Evolutionary conservation across 116 monocot genomes (phyloP), one percentile per base, ranked within the genome.

Genomic region (Cymodocea nodosa): DNA sequence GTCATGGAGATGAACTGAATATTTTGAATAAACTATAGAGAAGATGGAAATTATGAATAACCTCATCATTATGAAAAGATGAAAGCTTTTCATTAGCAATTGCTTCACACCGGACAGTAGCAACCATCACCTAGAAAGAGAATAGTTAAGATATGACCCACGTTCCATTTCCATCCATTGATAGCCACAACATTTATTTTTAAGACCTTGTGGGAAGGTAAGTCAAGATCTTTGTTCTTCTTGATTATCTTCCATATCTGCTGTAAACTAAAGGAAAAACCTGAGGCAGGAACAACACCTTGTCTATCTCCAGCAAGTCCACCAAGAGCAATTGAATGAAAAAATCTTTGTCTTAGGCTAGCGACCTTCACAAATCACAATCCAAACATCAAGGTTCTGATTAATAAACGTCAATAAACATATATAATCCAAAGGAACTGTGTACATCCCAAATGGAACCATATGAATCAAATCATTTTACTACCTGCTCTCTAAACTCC

Each of bases 231-330:
- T 63, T 84, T 95, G 35, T 95, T 95, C 78, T 95, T 87, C 64
- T 87, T 87, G 49, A 95, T 95, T 63, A 90, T 73, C 74, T 76
- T 83, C 94, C 94, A 95, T 19, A 95, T 87, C 59, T 95, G 83
- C 30, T 90, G 87, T 37, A 84, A 84, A 71, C 94, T 94, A 71
- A 87, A 84, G 49, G 87, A 86, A 80, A 94, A 94, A 52, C 87
- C 97, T 25, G 97, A 97, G 51, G 88, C 87, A 65, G 97, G 91
- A 79, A 97, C 76, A 71, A 88, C 97, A 18, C 86, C 97, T 4
- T 86, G 78, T 18, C 97, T 72, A 79, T 97, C 97, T 64, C 97
- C 97, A 72, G 97, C 97, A 72, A 97, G 87, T 44, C 97, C 97
- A 65, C 97, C 87, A 51, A 91, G 97, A 34, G 84, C 78, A 68